Percentiles rank a stretch among this genome's conserved stretches.
Conservation (phyloP, 2,329 filamentous ascomycete species). For the Monosporascus sp. region DNA sequence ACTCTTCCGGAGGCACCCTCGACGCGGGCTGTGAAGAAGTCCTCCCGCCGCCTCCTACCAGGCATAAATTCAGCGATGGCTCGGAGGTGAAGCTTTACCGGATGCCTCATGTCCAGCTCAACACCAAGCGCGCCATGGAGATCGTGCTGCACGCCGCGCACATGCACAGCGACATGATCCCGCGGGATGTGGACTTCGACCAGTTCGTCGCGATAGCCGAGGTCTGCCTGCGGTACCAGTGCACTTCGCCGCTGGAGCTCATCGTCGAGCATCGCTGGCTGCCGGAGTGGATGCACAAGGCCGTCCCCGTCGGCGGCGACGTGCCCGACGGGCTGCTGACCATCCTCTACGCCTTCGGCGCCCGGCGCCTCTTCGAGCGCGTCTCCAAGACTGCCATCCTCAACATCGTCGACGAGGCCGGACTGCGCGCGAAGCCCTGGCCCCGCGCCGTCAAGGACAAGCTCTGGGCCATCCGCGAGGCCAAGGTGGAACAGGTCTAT, state of each 20-base stretch:
- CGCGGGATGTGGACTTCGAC: constrained; percentile 40
- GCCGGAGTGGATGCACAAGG: constrained; percentile 45
- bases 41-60: constrained; percentile 26
- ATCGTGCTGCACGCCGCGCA: constrained; percentile 48
- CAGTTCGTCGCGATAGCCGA: constrained; percentile 49
- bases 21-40: constrained; percentile 24
- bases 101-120: constrained; percentile 47
- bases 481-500: constrained; percentile 46
- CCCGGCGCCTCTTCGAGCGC: constrained; percentile 42
- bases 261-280: constrained; percentile 48
- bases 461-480: constrained; percentile 42
- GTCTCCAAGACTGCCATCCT: constrained; percentile 46
- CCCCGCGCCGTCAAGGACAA: constrained; percentile 42
- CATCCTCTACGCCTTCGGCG: constrained; percentile 49
- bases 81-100: constrained; percentile 42
- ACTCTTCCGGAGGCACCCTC: constrained; percentile 6
- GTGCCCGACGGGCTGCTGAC: constrained; percentile 45
- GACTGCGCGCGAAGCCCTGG: constrained; percentile 40
- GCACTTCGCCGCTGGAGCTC: constrained; percentile 46
- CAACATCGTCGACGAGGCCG: constrained; percentile 37
- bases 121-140: constrained; percentile 36
- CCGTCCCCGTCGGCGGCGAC: constrained; percentile 27
- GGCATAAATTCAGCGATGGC: constrained; percentile 37
- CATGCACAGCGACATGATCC: constrained; percentile 41
- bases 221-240: constrained; percentile 44